phyloP scores from a whole-genome alignment of 2,329 filamentous ascomycete species.

The Ophiocordyceps camponoti-rufipedis region DNA sequence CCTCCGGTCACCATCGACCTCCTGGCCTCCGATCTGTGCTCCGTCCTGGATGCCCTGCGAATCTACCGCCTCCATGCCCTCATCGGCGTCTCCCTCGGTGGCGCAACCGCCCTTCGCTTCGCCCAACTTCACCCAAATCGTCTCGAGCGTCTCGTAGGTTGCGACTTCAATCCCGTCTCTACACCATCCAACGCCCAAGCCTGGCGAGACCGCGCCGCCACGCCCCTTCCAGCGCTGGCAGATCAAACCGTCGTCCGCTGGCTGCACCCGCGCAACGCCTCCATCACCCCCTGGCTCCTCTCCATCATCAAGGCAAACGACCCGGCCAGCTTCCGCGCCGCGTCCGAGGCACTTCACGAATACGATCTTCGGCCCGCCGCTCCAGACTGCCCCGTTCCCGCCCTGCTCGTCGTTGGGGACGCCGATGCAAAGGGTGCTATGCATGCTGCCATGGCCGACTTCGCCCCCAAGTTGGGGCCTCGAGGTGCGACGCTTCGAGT shows the following conservation, averaged over 20 bases:
- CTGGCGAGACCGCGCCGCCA: slow-evolving; percentile 58
- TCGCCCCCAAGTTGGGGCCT: slow-evolving; percentile 39
- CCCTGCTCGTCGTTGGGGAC: slow-evolving; percentile 53
- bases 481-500: slow-evolving; percentile 39
- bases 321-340: slow-evolving; percentile 48
- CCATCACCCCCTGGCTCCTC: slow-evolving; percentile 35
- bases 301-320: slow-evolving; percentile 53
- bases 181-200: slow-evolving; percentile 58
- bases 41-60: slow-evolving; percentile 49
- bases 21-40: slow-evolving; percentile 48
- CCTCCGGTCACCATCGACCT: slow-evolving; percentile 40
- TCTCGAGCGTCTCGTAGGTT: slow-evolving; percentile 46
- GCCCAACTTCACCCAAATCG: slow-evolving; percentile 46
- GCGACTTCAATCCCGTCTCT: slow-evolving; percentile 60
- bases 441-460: slow-evolving; percentile 63
- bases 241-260: slow-evolving; percentile 55
- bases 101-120: slow-evolving; percentile 58
- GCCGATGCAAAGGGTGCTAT: slow-evolving; percentile 53
- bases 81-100: slow-evolving; percentile 66
- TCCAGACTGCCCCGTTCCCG: slow-evolving; percentile 34
- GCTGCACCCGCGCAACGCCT: slow-evolving; percentile 48
- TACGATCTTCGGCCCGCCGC: slow-evolving; percentile 48
- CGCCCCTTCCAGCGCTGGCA: slow-evolving; percentile 52
- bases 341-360: slow-evolving; percentile 51
- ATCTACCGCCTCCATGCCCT: slow-evolving; percentile 47